Conservation (phyloP, 495 filamentous ascomycete species). For the Amphirosellinia nigrospora region DNA sequence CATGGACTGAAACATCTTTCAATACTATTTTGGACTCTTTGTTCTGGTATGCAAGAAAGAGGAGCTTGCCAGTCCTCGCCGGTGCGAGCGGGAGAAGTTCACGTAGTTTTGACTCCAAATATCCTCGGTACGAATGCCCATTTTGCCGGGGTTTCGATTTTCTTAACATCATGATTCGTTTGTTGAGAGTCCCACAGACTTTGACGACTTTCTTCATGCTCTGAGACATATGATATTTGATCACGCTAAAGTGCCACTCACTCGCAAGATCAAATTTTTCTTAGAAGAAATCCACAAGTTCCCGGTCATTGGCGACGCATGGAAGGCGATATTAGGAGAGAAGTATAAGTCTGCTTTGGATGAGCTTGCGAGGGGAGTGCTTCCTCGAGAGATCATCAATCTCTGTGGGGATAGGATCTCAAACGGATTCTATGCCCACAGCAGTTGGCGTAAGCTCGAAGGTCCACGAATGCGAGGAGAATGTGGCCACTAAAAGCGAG, state of each 20-base stretch:
- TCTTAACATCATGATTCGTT: neutral
- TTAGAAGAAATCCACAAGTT: neutral
- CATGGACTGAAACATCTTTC: conserved; percentile 4
- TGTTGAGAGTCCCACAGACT: neutral
- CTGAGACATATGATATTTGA: conserved; percentile 2
- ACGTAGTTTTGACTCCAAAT: conserved; percentile 2
- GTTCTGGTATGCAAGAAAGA: conserved; percentile 21
- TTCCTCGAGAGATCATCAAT: conserved; percentile 9
- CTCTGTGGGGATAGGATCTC: conserved; percentile 1
- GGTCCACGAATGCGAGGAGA: neutral
- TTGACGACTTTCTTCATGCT: neutral
- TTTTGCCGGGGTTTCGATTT: conserved; percentile 18
- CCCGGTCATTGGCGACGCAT: neutral
- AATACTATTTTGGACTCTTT: conserved; percentile 3
- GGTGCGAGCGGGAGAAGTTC: no score
- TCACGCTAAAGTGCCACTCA: neutral
- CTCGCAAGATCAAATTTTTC: conserved; percentile 15
- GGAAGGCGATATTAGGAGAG: conserved; percentile 3
- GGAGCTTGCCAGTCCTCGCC: neutral
- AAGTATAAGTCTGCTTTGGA: neutral
- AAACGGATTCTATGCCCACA: neutral
- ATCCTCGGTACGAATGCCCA: conserved; percentile 14
- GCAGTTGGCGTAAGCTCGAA: neutral
- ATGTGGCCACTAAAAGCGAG: neutral
- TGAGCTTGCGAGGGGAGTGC: conserved; percentile 2